phyloP scores from a whole-genome alignment of 2,329 filamentous ascomycete genomes.

The Claviceps digitariae region DNA sequence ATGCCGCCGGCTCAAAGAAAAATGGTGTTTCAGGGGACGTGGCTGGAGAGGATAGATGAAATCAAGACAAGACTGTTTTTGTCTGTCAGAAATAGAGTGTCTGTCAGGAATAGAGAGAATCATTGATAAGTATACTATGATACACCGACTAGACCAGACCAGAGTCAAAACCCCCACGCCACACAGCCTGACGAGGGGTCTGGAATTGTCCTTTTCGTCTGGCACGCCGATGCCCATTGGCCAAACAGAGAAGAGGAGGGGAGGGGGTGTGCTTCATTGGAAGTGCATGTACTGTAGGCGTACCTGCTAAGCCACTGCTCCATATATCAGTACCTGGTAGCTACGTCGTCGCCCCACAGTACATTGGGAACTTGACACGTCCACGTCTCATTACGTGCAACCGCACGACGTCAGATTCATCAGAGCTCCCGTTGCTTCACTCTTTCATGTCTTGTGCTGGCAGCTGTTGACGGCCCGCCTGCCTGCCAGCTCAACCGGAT shows the following conservation, averaged over 20 bases:
- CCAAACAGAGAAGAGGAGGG: too few species aligned
- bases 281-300: not conserved
- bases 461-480: not conserved
- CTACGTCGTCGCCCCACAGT: not conserved
- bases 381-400: not conserved
- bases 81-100: too few species aligned
- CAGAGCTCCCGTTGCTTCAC: not conserved
- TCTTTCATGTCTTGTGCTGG: not conserved
- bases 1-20: not conserved
- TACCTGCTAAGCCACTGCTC: too few species aligned
- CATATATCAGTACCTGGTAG: not conserved
- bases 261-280: not conserved
- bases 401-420: slow-evolving; percentile 1
- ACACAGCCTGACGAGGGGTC: not conserved
- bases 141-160: too few species aligned
- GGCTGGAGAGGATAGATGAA: not conserved
- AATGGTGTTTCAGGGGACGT: too few species aligned
- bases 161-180: not conserved
- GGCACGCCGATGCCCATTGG: not conserved
- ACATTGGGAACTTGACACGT: not conserved
- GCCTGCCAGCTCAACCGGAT: not conserved
- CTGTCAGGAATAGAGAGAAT: too few species aligned
- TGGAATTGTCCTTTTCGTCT: not conserved
- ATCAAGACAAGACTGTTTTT: too few species aligned
- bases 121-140: too few species aligned